Base-by-base conservation (phyloP, 2,329 filamentous ascomycete genomes). In the Aspergillus sp. region DNA sequence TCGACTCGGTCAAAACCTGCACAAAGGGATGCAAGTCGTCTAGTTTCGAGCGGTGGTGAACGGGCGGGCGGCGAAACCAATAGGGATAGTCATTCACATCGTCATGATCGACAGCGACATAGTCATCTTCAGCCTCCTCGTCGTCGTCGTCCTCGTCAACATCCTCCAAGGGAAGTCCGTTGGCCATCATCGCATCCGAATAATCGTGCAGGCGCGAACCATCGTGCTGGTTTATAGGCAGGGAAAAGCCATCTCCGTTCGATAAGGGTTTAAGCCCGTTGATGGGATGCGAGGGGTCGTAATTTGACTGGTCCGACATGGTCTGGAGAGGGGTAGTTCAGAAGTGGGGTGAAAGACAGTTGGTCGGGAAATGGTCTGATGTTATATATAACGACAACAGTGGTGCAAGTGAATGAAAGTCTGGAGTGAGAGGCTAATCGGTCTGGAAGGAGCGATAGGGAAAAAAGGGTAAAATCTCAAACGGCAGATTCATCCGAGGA, bases 11-110 rank as follows among this genome's bases (percentile, higher is more conserved):
- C 54, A 97, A 83, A 30, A 90, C 85, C 56, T 91, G 87, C n/a
- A 91, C 85, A 70, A 91, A 90, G 28, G 92, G 88, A 71, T 91
- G 85, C 70, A 92, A 85, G 54, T 85, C 82, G 69, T 89, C 88
- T 9, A 80, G 65, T 59, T 74, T 72, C 41, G 75, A 74, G 57
- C 70, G 75, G 25, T 74, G 72, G 51, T 74, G 74, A n/a, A 71
- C 69, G 46, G 74, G 76, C 19, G 74, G 74, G 50, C 76, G 76
- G 45, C 77, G 77, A 65, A 79, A 77, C 69, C 76, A 79, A 68
- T 76, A 79, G 50, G 77, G 73, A 60, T 71, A 76, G 60, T 79
- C 77, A 23, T 71, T 74, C 22, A 72, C 66, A 66, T 79, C 78
- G 23, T 78, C 76, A 62, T 78, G 77, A 49, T 79, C 76, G 11